These are phyloP conservation scores for Boletellus dicymbophilus DNA, from an alignment of 1,284 basidiomycete genomes.

Conservation along the genomic window DNA sequence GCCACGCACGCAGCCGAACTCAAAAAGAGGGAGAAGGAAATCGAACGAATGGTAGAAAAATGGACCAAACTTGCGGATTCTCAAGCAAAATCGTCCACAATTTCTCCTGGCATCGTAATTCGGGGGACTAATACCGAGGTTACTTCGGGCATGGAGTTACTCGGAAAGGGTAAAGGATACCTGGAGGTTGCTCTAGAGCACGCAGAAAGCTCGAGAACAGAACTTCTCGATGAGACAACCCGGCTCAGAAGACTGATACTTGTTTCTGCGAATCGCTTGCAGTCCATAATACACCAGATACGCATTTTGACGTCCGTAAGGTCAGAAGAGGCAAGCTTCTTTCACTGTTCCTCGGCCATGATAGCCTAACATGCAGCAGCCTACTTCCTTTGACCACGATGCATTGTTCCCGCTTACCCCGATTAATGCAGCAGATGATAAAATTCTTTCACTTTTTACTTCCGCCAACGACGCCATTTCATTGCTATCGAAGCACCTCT, in stretches of 20 bases:
- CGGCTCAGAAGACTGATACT: slow-evolving; percentile 71
- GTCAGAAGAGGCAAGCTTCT: slow-evolving; percentile 46
- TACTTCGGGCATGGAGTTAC: slow-evolving; percentile 47
- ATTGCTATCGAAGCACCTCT: slow-evolving; percentile 22
- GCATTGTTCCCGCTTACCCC: slow-evolving; percentile 64
- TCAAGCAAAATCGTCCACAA: slow-evolving; percentile 53
- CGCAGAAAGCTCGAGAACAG: slow-evolving; percentile 66
- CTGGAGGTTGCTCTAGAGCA: slow-evolving; percentile 75
- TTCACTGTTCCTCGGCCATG: not conserved
- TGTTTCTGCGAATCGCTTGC: slow-evolving; percentile 68
- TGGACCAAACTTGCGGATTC: slow-evolving; percentile 73
- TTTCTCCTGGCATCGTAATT: slow-evolving; percentile 49
- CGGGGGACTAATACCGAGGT: slow-evolving; percentile 55
- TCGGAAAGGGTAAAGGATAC: slow-evolving; percentile 54
- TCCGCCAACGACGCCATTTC: slow-evolving; percentile 43
- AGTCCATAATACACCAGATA: slow-evolving; percentile 50
- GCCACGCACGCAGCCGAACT: slow-evolving; percentile 70
- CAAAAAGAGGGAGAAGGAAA: slow-evolving; percentile 81
- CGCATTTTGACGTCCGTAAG: slow-evolving; percentile 37
- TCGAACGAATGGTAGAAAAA: slow-evolving; percentile 77
- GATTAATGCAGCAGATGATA: slow-evolving; percentile 52
- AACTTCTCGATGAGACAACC: slow-evolving; percentile 71
- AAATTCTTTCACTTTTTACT: slow-evolving; percentile 48
- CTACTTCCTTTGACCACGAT: slow-evolving; percentile 30
- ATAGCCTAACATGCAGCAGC: slow-evolving; percentile 22